Percentiles rank a stretch among this genome's conserved stretches.
These are phyloP conservation scores for Nicotiana sylvestris DNA, from an alignment of 257 asterid genomes.

Conservation along the genomic window DNA sequence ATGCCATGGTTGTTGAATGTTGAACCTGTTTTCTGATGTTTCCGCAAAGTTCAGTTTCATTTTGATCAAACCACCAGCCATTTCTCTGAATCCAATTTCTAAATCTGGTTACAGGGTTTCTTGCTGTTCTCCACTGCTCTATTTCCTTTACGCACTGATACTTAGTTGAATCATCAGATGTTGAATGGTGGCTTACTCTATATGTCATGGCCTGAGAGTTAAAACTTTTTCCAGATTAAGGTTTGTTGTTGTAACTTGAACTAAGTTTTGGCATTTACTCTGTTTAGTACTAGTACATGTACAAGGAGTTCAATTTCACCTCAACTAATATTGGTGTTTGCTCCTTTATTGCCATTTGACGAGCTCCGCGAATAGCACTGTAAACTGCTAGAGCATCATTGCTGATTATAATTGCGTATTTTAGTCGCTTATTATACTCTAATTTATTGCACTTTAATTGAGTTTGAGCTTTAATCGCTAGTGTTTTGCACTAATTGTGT, in stretches of 20 bases:
- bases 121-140: slow-evolving; percentile 62
- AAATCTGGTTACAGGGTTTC: slow-evolving; percentile 56
- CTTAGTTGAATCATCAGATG: slow-evolving; percentile 92
- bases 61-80: slow-evolving; percentile 79
- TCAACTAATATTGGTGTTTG: too few relatives aligned
- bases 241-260: background rate
- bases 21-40: slow-evolving; percentile 60
- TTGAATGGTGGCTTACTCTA: slow-evolving; percentile 87
- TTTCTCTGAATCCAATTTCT: slow-evolving; percentile 67
- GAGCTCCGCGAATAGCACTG: too few relatives aligned
- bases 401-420: too few relatives aligned
- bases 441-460: too few relatives aligned
- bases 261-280: background rate
- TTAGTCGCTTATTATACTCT: too few relatives aligned
- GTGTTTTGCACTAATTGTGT: too few relatives aligned
- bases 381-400: too few relatives aligned
- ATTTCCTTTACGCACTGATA: slow-evolving; percentile 66
- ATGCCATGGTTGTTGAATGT: background rate
- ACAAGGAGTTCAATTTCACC: background rate
- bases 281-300: too few relatives aligned
- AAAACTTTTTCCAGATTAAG: too few relatives aligned
- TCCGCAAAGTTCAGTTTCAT: slow-evolving; percentile 48
- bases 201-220: slow-evolving; percentile 60
- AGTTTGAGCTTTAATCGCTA: too few relatives aligned
- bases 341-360: too few relatives aligned